Evolutionary conservation across 345 rosid genomes (phyloP).

Genomic region (Eutrema japonicum): DNA sequence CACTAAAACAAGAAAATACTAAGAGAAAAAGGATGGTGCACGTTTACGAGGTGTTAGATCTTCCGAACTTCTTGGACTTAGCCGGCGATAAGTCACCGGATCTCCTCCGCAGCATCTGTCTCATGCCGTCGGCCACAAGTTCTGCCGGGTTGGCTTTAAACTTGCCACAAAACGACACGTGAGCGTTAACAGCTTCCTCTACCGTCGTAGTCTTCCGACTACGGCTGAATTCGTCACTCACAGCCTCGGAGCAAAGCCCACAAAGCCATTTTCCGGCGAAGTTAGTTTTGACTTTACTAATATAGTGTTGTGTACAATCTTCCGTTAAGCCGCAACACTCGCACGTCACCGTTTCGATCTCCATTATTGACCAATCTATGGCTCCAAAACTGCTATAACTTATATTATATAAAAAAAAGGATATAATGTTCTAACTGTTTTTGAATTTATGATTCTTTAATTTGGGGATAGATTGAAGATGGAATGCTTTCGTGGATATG

Average conservation of each 20-base stretch:
- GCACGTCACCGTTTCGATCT: conserved; percentile 81
- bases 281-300: conserved; percentile 67
- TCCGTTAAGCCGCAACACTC: conserved; percentile 92
- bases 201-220: conserved; percentile 49
- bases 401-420: neutral
- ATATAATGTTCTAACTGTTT: neutral
- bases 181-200: conserved; percentile 90
- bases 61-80: conserved; percentile 65
- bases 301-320: conserved; percentile 88
- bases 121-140: conserved; percentile 90
- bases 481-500: conserved; percentile 13
- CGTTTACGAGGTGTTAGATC: conserved; percentile 62
- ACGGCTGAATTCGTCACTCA: conserved; percentile 69
- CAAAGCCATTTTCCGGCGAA: conserved; percentile 95
- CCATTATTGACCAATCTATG: conserved; percentile 51
- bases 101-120: conserved; percentile 91
- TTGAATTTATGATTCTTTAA: neutral
- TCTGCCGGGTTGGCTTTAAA: conserved; percentile 86
- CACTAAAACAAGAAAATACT: neutral
- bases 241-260: conserved; percentile 96
- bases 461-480: conserved; percentile 12
- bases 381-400: conserved; percentile 11
- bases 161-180: conserved; percentile 91
- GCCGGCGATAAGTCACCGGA: conserved; percentile 63
- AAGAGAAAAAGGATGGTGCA: conserved; percentile 16